Percentiles rank a stretch among this genome's conserved stretches.
Evolutionary conservation across 2,329 filamentous ascomycete genomes (phyloP).

Genomic region (Hypoxylon sp.): DNA sequence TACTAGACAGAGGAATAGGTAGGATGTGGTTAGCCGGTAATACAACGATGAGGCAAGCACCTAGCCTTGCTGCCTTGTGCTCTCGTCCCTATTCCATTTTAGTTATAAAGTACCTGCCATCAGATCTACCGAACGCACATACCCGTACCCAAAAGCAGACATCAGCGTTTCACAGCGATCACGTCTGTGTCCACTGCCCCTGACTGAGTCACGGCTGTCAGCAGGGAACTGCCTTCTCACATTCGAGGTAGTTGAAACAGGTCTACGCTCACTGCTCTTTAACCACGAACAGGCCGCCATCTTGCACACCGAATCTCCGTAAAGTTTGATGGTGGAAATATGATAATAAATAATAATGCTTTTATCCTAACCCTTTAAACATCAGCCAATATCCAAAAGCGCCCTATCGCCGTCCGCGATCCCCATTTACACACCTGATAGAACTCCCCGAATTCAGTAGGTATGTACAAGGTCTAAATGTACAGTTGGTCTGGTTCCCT

Average conservation of each 20-base stretch:
- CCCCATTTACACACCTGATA: not conserved
- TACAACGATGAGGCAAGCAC: not conserved
- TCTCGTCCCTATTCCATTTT: not conserved
- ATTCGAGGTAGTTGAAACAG: not conserved
- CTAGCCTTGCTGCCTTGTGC: constrained; percentile 4
- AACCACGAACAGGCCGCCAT: not conserved
- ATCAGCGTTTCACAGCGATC: constrained; percentile 13
- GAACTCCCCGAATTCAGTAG: constrained; percentile 2
- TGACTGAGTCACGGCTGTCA: not conserved
- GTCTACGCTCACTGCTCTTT: not conserved
- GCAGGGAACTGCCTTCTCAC: not conserved
- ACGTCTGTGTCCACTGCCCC: constrained; percentile 7
- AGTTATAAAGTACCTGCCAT: not conserved
- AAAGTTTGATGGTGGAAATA: not conserved
- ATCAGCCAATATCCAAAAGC: not conserved
- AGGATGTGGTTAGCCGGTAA: not conserved
- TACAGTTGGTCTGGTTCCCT: constrained; percentile 18
- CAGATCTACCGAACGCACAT: constrained; percentile 27
- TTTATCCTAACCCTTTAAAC: constrained; percentile 1
- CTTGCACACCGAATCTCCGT: not conserved
- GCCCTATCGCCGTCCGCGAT: not conserved
- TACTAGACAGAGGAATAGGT: not conserved
- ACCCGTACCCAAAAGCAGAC: constrained; percentile 12
- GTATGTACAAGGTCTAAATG: constrained; percentile 26
- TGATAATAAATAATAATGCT: not conserved